phyloP scores from a whole-genome alignment of 306 rosid species.

The Medicago ruthenica region DNA sequence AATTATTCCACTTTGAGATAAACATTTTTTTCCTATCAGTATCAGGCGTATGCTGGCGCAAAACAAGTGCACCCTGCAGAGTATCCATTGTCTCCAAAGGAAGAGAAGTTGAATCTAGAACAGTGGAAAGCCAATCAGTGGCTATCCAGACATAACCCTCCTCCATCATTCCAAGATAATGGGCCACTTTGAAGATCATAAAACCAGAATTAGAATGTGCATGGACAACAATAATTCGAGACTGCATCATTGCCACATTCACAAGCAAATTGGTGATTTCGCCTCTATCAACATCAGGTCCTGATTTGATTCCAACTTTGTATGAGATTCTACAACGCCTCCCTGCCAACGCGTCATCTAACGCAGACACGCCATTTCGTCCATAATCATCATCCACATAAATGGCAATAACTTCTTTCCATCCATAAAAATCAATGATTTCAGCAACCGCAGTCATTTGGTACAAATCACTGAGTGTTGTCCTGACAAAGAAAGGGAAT shows the following conservation, averaged over 20 bases:
- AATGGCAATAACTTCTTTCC: conserved; percentile 85
- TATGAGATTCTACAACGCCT: conserved; percentile 77
- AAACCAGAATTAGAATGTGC: conserved; percentile 75
- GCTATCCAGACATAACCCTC: conserved; percentile 94
- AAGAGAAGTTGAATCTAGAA: conserved; percentile 67
- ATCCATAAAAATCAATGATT: conserved; percentile 68
- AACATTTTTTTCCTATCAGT: conserved; percentile 72
- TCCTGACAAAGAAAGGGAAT: conserved; percentile 85
- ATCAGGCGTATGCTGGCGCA: conserved; percentile 87
- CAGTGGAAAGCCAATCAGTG: conserved; percentile 87
- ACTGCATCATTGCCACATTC: conserved; percentile 75
- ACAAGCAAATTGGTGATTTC: conserved; percentile 74
- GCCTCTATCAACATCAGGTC: conserved; percentile 42
- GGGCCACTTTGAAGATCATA: conserved; percentile 69
- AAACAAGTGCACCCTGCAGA: conserved; percentile 77
- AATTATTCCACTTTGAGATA: conserved; percentile 75
- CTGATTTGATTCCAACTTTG: conserved; percentile 69
- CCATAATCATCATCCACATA: conserved; percentile 88
- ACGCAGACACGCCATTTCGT: conserved; percentile 73
- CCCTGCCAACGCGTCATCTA: conserved; percentile 69
- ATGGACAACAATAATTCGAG: conserved; percentile 87
- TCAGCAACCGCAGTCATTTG: conserved; percentile 93
- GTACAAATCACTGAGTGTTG: conserved; percentile 74
- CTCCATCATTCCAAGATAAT: conserved; percentile 79
- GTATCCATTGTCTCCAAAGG: conserved; percentile 55